Evolutionary conservation across 2,329 filamentous ascomycete species (phyloP).

Genomic region (Clathrospora elynae): DNA sequence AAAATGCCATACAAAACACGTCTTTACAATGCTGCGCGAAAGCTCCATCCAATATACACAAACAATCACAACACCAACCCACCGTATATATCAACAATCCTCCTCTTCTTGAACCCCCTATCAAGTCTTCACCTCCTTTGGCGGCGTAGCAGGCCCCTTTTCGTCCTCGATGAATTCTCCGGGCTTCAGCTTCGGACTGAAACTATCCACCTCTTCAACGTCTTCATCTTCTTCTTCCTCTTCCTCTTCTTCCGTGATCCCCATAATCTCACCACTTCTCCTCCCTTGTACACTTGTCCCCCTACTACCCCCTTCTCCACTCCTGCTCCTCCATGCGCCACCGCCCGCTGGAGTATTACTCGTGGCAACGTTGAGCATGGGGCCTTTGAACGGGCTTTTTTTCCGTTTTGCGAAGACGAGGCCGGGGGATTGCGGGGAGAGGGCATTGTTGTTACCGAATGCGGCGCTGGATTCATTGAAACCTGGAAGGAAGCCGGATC

Average conservation of each 20-base stretch:
- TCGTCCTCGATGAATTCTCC: conserved; percentile 43
- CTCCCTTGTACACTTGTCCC: conserved; percentile 68
- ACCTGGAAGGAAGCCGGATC: conserved; percentile 53
- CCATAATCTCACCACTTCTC: conserved; percentile 75
- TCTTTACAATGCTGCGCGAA: too few species aligned
- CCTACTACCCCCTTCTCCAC: conserved; percentile 27
- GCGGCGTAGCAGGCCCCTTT: conserved; percentile 11
- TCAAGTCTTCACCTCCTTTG: conserved; percentile 6
- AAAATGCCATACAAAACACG: background rate
- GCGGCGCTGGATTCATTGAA: conserved; percentile 47
- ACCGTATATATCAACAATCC: background rate
- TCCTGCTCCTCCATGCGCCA: conserved; percentile 8
- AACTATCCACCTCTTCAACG: conserved; percentile 63
- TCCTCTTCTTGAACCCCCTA: conserved; percentile 4
- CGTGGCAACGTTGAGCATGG: conserved; percentile 61
- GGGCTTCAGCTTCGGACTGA: conserved; percentile 55
- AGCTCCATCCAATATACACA: too few species aligned
- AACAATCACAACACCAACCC: background rate
- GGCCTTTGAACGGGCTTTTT: conserved; percentile 80
- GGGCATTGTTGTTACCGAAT: conserved; percentile 61
- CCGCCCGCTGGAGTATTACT: conserved; percentile 9
- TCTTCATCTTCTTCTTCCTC: conserved; percentile 53
- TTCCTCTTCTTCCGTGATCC: conserved; percentile 54
- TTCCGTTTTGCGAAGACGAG: conserved; percentile 83
- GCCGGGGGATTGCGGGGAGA: conserved; percentile 53